Evolutionary conservation across 345 rosid species (phyloP).

Genomic region (Eutrema yunnanense): DNA sequence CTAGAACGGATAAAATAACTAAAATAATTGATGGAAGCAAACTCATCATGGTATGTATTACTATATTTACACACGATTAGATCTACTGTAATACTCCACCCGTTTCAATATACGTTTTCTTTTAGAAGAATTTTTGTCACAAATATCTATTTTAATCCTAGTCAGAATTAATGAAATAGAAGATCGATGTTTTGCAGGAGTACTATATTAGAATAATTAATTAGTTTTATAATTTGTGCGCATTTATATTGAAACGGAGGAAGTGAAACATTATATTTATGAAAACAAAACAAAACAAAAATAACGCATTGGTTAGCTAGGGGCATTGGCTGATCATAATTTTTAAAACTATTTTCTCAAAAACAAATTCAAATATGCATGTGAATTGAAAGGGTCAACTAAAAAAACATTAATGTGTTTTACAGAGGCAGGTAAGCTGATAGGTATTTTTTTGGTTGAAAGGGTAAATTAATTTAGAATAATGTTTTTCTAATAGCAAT

Average conservation of each 20-base stretch:
- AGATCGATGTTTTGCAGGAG: too few species aligned
- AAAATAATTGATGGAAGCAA: neutral
- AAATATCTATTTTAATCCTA: too few species aligned
- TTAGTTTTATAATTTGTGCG: too few species aligned
- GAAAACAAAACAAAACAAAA: too few species aligned
- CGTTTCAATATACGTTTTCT: too few species aligned
- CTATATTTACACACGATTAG: neutral
- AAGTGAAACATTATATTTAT: neutral
- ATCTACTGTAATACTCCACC: neutral
- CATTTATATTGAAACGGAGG: neutral
- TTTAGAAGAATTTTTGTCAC: too few species aligned
- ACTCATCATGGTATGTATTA: neutral
- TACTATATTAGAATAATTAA: too few species aligned
- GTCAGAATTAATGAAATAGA: too few species aligned
- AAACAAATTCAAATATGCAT: neutral
- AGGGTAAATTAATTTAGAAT: neutral
- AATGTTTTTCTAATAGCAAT: neutral
- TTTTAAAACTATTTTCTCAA: neutral
- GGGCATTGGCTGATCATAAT: neutral
- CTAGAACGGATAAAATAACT: neutral
- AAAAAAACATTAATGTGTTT: neutral
- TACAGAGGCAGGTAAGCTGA: neutral
- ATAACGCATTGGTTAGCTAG: neutral
- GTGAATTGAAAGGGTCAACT: neutral
- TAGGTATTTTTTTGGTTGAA: neutral